Base-by-base conservation (phyloP, 148 eudicot genomes). In the Rhododendron griersonianum region DNA sequence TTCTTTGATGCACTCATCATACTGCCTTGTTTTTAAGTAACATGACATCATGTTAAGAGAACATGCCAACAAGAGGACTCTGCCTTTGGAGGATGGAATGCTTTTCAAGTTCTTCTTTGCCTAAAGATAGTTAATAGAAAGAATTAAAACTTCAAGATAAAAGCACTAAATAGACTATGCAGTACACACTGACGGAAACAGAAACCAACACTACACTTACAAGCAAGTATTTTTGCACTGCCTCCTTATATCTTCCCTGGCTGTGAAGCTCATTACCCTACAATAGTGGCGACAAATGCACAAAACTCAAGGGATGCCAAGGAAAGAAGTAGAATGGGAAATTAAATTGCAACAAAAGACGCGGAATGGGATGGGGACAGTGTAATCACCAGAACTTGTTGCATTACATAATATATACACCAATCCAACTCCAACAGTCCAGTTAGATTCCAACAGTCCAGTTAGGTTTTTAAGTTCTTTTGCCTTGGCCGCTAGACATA, bases 11-110 rank as follows among this genome's bases (percentile, higher is more conserved):
- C 99, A 97, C 69, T 97, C 98, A 53, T 94, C 91, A 88, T 89
- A 93, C 85, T 94, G 95, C 50, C 90, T 86, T 50, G 96, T 93
- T 91, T 97, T 97, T 88, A 97, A 89, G 92, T 93, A 95, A 86
- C 99, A 97, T 57, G 99, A 95, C 99, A 97, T 97, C 91, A 95
- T 91, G 88, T 97, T 97, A 86, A 97, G 96, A 15, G 98, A 94
- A 91, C 98, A 97, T 51, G 95, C 98, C 86, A 91, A 87, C 78
- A 89, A 87, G 78, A 97, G 88, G 78, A 85, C 78, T 89, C 91
- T 88, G 63, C 93, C 91, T 87, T 89, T 93, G 82, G 95, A 89
- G 53, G 89, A 87, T 81, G 96, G 94, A 81, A 95, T 81, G 10
- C 90, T 92, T 89, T 90, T 91, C 81, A 95, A 82, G 84, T 97